These are phyloP conservation scores for Cytospora paraplurivora DNA, from an alignment of 2,329 filamentous ascomycete species.

Conservation along the genomic window DNA sequence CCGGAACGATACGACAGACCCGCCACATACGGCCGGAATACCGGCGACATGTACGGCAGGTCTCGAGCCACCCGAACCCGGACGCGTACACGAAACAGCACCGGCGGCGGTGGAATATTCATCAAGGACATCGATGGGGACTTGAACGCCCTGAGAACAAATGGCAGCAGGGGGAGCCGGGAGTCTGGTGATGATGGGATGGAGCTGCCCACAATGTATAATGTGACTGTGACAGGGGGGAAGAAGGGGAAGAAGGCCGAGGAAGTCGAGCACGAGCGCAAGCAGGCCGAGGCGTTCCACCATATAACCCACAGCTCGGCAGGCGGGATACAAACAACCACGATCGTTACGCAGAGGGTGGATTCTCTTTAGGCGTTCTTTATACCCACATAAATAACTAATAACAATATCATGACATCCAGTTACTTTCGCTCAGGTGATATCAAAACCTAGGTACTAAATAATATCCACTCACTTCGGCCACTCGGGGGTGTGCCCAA, in stretches of 20 bases:
- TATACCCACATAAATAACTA: too few relatives aligned
- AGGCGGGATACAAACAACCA: conserved; percentile 31
- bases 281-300: not conserved
- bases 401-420: too few relatives aligned
- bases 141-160: conserved; percentile 9
- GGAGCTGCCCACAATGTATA: conserved; percentile 25
- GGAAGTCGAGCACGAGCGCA: not conserved
- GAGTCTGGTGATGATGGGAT: conserved; percentile 4
- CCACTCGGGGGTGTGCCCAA: too few relatives aligned
- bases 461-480: too few relatives aligned
- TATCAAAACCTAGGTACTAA: too few relatives aligned
- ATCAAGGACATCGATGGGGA: conserved; percentile 22
- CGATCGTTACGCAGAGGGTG: conserved; percentile 32
- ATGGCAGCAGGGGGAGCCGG: not conserved
- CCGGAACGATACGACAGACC: conserved; percentile 10
- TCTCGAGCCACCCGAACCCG: not conserved
- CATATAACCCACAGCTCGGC: not conserved
- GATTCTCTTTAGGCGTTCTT: conserved; percentile 18
- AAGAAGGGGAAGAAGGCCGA: not conserved
- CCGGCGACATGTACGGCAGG: conserved; percentile 4
- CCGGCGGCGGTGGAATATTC: conserved; percentile 1
- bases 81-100: conserved; percentile 4
- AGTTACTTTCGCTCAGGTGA: too few relatives aligned
- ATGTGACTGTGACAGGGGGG: conserved; percentile 27
- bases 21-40: conserved; percentile 8